Conservation (phyloP, 495 filamentous ascomycete species). For the Podospora didyma region DNA sequence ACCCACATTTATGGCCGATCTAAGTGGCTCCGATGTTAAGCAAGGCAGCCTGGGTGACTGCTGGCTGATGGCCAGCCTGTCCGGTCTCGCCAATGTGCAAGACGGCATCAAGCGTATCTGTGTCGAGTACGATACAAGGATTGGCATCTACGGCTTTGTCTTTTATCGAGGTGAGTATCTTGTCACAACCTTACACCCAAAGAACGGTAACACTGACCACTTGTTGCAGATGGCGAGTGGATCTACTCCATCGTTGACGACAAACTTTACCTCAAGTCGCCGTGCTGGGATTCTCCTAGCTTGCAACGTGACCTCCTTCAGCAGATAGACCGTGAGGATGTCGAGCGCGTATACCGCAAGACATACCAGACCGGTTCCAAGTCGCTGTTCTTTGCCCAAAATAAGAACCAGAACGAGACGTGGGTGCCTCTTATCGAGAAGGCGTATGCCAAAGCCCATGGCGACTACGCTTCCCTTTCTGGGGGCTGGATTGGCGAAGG, state of each 20-base stretch:
- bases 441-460: slow-evolving; percentile 93
- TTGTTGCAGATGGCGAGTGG: slow-evolving; percentile 77
- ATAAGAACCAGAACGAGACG: slow-evolving; percentile 83
- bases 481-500: slow-evolving; percentile 88
- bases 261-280: slow-evolving; percentile 73
- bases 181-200: neutral
- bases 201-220: neutral
- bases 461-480: slow-evolving; percentile 72
- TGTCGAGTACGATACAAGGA: slow-evolving; percentile 65
- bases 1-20: slow-evolving; percentile 75
- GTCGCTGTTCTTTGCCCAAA: slow-evolving; percentile 84
- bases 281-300: slow-evolving; percentile 68
- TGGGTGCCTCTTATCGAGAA: slow-evolving; percentile 94
- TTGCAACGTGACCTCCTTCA: slow-evolving; percentile 50
- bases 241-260: slow-evolving; percentile 85
- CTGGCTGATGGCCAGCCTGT: slow-evolving; percentile 89
- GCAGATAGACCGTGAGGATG: slow-evolving; percentile 58
- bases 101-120: slow-evolving; percentile 77
- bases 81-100: slow-evolving; percentile 73
- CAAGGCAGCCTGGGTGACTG: slow-evolving; percentile 84
- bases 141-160: slow-evolving; percentile 94
- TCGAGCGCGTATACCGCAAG: slow-evolving; percentile 74
- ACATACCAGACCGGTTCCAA: slow-evolving; percentile 76
- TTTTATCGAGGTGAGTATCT: slow-evolving; percentile 60
- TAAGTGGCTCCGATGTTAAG: slow-evolving; percentile 73